Conservation (phyloP, 768 basidiomycete genomes). For the Boletus insuetus region DNA sequence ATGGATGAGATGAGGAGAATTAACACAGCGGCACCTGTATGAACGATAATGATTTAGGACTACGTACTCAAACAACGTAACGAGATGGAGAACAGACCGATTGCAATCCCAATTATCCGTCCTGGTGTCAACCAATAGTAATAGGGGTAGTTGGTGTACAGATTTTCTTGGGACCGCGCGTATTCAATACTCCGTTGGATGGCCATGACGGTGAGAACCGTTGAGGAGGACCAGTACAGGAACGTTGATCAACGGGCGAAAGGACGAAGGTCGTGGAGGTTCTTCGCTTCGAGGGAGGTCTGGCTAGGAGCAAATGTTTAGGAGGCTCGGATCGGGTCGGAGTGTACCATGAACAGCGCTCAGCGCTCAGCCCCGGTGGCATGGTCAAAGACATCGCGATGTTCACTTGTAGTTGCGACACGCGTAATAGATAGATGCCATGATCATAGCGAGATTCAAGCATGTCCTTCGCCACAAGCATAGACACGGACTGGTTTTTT, state of each 20-base stretch:
- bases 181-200: background rate
- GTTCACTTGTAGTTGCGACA: no score
- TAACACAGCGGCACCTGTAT: slow-evolving; percentile 8
- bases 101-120: slow-evolving; percentile 24
- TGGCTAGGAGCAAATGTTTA: no score
- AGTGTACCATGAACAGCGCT: no score
- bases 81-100: slow-evolving; percentile 19
- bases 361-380: no score
- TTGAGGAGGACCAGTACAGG: background rate
- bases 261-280: background rate
- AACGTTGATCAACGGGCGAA: background rate
- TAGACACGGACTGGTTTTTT: no score
- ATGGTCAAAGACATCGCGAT: no score
- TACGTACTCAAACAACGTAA: background rate
- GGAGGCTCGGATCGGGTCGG: no score
- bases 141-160: background rate
- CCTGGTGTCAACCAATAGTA: slow-evolving; percentile 23
- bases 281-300: no score
- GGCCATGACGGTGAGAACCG: slow-evolving; percentile 5
- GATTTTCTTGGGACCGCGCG: slow-evolving; percentile 9
- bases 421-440: no score
- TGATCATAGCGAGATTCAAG: no score
- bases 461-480: no score
- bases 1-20: slow-evolving; percentile 9
- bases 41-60: background rate